Conservation (phyloP, 805 yeast species). For the Hanseniaspora hatyaiensis region DNA sequence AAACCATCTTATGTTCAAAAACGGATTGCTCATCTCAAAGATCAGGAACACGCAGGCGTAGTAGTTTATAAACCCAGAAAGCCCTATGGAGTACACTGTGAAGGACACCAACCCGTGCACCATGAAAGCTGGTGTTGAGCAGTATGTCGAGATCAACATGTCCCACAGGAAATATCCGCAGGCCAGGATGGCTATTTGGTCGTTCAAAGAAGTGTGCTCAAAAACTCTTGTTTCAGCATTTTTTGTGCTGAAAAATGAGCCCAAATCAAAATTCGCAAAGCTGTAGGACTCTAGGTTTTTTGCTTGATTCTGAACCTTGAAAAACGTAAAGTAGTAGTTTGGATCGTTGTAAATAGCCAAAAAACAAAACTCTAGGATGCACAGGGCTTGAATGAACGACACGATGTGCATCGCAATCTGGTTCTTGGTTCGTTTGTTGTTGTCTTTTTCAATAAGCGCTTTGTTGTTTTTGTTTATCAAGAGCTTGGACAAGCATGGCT, state of each 20-base stretch:
- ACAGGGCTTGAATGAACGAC: slow-evolving; percentile 67
- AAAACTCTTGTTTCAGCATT: slow-evolving; percentile 22
- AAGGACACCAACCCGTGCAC: slow-evolving; percentile 64
- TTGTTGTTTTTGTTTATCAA: slow-evolving; percentile 16
- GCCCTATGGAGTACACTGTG: slow-evolving; percentile 52
- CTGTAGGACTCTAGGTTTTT: neutral
- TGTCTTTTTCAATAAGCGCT: slow-evolving; percentile 12
- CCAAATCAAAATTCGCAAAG: neutral
- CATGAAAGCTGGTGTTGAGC: slow-evolving; percentile 56
- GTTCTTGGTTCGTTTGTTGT: slow-evolving; percentile 17
- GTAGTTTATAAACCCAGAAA: slow-evolving; percentile 63
- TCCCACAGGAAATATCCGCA: slow-evolving; percentile 86
- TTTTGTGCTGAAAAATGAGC: neutral
- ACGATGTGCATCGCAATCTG: slow-evolving; percentile 50
- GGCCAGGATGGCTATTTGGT: slow-evolving; percentile 33
- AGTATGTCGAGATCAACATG: slow-evolving; percentile 45
- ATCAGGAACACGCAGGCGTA: slow-evolving; percentile 66
- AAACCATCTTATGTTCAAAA: slow-evolving; percentile 82
- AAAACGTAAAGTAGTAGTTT: slow-evolving; percentile 16
- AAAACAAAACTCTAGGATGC: slow-evolving; percentile 41
- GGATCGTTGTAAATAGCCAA: slow-evolving; percentile 19
- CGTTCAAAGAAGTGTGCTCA: slow-evolving; percentile 22
- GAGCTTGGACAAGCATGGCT: slow-evolving; percentile 21
- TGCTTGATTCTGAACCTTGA: neutral
- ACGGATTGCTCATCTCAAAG: slow-evolving; percentile 81